Evolutionary conservation across 2,329 filamentous ascomycete species (phyloP).

Genomic region (Phialocephala sp.): DNA sequence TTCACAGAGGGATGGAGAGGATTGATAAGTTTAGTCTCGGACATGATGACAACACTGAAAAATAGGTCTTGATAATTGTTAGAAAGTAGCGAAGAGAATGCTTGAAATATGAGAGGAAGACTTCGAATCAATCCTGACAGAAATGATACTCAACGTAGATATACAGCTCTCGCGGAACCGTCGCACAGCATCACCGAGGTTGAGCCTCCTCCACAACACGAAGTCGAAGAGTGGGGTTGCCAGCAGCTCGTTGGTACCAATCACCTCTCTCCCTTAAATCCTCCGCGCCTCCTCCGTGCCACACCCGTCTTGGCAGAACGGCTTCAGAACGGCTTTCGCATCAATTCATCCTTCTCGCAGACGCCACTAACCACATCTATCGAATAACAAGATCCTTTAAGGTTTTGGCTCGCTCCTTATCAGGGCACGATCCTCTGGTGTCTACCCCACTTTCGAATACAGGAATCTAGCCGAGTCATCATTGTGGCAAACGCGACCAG

Average conservation of each 20-base stretch:
- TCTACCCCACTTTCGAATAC: neutral
- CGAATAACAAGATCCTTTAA: neutral
- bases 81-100: neutral
- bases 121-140: no score
- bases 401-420: neutral
- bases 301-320: slow-evolving; percentile 3
- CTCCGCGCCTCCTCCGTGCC: neutral
- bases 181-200: neutral
- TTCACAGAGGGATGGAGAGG: slow-evolving; percentile 30
- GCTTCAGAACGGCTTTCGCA: neutral
- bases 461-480: slow-evolving; percentile 2
- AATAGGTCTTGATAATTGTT: neutral
- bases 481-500: neutral
- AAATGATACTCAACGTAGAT: no score
- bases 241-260: neutral
- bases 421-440: neutral
- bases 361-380: neutral
- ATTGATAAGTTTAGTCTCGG: slow-evolving; percentile 29
- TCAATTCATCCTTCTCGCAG: neutral
- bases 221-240: neutral
- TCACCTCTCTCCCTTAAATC: neutral
- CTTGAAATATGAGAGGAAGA: neutral
- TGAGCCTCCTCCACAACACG: neutral
- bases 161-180: no score
- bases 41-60: slow-evolving; percentile 21